phyloP scores from a whole-genome alignment of 371 early-diverging fungal genomes.

The Lichtheimia ornata region DNA sequence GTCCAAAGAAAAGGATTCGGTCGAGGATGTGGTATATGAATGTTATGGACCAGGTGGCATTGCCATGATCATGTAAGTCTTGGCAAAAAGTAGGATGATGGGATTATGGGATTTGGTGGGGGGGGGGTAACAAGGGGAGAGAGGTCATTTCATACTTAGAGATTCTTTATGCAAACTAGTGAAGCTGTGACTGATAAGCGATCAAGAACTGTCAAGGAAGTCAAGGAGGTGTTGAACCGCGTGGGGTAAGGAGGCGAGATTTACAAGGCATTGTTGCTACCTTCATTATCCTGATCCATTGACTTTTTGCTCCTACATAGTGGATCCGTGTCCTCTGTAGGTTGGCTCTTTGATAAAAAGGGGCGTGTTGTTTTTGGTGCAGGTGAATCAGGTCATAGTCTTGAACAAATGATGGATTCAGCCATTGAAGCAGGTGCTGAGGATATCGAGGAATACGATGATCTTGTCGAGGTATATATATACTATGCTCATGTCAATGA shows the following conservation, averaged over 20 bases:
- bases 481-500: background rate
- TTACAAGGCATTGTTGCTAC: background rate
- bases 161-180: conserved; percentile 17
- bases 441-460: conserved; percentile 54
- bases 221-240: conserved; percentile 62
- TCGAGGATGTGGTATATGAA: conserved; percentile 66
- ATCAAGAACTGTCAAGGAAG: conserved; percentile 68
- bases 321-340: conserved; percentile 61
- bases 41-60: conserved; percentile 65
- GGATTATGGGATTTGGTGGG: background rate
- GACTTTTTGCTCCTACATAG: conserved; percentile 19
- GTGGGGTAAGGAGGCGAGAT: conserved; percentile 36
- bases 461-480: conserved; percentile 34
- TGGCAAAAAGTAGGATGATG: background rate
- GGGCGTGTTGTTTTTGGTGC: conserved; percentile 47
- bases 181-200: conserved; percentile 67
- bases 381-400: conserved; percentile 43
- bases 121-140: too few relatives aligned
- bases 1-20: conserved; percentile 35
- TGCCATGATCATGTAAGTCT: conserved; percentile 64
- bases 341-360: conserved; percentile 66
- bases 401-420: conserved; percentile 59
- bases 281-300: background rate
- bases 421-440: conserved; percentile 66
- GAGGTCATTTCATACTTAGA: background rate